A percentile compares a stretch with the other conserved stretches of the same genome.
phyloP scores from a whole-genome alignment of 495 filamentous ascomycete species.

The Filosporella fistucella region DNA sequence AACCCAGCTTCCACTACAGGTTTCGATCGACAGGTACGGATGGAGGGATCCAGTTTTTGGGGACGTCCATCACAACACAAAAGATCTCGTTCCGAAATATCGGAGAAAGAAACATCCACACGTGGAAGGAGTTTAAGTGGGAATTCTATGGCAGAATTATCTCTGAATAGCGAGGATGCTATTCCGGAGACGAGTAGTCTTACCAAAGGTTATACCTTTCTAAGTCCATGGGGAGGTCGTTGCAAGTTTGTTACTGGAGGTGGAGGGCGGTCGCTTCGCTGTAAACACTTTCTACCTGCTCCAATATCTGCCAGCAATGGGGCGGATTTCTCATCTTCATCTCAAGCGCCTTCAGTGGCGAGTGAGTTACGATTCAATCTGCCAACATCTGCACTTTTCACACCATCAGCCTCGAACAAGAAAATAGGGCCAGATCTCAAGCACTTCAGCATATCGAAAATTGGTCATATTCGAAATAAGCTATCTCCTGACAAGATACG shows the following conservation, averaged over 20 bases:
- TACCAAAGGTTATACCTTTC: conserved; percentile 52
- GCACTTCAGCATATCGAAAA: conserved; percentile 12
- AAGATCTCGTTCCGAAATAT: conserved; percentile 16
- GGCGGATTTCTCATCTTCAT: conserved; percentile 25
- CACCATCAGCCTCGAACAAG: not conserved
- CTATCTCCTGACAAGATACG: conserved; percentile 11
- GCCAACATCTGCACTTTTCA: conserved; percentile 41
- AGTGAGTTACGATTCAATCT: conserved; percentile 90
- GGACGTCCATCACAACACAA: conserved; percentile 31
- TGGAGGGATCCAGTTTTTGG: conserved; percentile 41
- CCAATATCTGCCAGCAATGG: conserved; percentile 16
- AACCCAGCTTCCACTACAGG: conserved; percentile 19
- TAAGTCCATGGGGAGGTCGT: conserved; percentile 78
- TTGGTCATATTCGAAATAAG: conserved; percentile 19
- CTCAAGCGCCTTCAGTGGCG: conserved; percentile 40
- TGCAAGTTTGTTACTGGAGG: conserved; percentile 79
- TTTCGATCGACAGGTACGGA: conserved; percentile 44
- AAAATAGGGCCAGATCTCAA: conserved; percentile 1
- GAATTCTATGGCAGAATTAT: no score
- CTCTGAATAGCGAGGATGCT: no score
- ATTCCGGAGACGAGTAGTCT: no score
- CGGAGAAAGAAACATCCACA: conserved; percentile 1
- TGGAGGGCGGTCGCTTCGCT: conserved; percentile 69
- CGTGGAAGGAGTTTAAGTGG: conserved; percentile 8
- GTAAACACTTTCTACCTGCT: conserved; percentile 58